Evolutionary conservation across 306 rosid species (phyloP), one percentile per base, ranked within the genome.

Genomic region (Urtica urens): DNA sequence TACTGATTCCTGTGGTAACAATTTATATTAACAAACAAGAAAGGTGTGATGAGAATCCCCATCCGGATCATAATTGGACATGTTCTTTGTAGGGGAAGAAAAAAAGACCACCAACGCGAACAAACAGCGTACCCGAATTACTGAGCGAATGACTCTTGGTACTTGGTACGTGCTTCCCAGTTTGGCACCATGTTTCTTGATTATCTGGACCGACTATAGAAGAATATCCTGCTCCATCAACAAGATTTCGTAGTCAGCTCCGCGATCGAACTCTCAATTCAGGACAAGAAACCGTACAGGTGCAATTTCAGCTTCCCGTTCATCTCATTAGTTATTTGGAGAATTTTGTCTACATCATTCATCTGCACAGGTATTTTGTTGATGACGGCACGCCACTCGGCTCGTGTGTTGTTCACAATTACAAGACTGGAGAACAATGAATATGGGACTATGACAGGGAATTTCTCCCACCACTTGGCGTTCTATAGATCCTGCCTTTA

Each of bases 391-490:
- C 75, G 83, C 58, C 78, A 90, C 46, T 74, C 76, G 1, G 95
- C 99, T 53, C 95, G 92, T 13, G 99, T 81, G 74, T 79, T 90
- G 58, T 90, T 79, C 65, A 85, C 86, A 24, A 90, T 85, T 17
- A 84, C 99, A 82, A 84, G 92, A 65, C 95, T 81, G 22, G 99
- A 79, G 46, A 90, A 84, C 11, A 84, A 73, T 5, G 99, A 79
- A 60, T 90, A 81, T 3, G 95, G 95, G 59, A 90, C 95, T 35
- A 85, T 52, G 56, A 90, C 81, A 1, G 99, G 92, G 44, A 81
- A 90, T 67, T 81, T 90, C 75, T 90, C 99, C 97, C 75, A 84
- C 68, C 70, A 84, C 97, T 58, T 90, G 95, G 62, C 93, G 93
- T 64, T 90, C 97, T 40, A 90, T 46, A 3, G 93, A 39, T 28